A percentile compares a stretch with the other conserved stretches of the same genome.
Conservation (phyloP, 148 eudicot genomes). For the Nyssa sinensis region DNA sequence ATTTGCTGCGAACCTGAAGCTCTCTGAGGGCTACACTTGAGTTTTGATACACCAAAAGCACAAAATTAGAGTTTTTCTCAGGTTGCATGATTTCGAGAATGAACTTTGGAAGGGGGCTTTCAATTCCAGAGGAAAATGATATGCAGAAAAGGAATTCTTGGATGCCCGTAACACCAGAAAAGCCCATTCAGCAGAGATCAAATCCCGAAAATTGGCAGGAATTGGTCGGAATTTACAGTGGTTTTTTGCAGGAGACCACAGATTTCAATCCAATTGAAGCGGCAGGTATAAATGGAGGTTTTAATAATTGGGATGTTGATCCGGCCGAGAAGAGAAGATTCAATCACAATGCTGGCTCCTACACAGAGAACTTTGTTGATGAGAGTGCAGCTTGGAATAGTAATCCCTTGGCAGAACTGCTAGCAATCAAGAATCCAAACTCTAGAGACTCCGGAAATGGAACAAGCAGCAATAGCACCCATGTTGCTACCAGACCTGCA, state of each 20-base stretch:
- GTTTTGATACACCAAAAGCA: no score
- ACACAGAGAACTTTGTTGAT: conserved; percentile 15
- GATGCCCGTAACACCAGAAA: conserved; percentile 34
- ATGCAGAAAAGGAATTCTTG: conserved; percentile 32
- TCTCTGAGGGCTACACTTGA: neutral
- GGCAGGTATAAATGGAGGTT: conserved; percentile 2
- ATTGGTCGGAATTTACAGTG: conserved; percentile 23
- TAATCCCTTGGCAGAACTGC: conserved; percentile 29
- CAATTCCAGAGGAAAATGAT: conserved; percentile 20
- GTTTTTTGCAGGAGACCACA: conserved; percentile 18
- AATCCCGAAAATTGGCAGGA: conserved; percentile 34
- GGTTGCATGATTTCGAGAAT: conserved; percentile 19
- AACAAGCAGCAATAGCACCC: neutral
- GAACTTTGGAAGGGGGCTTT: conserved; percentile 30
- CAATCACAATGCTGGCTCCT: conserved; percentile 9
- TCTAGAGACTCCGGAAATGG: conserved; percentile 9
- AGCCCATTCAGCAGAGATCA: conserved; percentile 20
- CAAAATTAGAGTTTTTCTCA: neutral
- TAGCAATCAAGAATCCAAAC: conserved; percentile 8
- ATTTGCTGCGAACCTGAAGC: neutral
- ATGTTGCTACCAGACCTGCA: neutral
- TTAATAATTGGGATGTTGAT: neutral
- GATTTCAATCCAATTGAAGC: neutral
- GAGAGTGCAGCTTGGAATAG: conserved; percentile 18
- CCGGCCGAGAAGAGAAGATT: conserved; percentile 6